Percentiles rank a stretch among this genome's conserved stretches.
Conservation (phyloP, 1,139 yeast genomes). For the Maudiozyma humilis region DNA sequence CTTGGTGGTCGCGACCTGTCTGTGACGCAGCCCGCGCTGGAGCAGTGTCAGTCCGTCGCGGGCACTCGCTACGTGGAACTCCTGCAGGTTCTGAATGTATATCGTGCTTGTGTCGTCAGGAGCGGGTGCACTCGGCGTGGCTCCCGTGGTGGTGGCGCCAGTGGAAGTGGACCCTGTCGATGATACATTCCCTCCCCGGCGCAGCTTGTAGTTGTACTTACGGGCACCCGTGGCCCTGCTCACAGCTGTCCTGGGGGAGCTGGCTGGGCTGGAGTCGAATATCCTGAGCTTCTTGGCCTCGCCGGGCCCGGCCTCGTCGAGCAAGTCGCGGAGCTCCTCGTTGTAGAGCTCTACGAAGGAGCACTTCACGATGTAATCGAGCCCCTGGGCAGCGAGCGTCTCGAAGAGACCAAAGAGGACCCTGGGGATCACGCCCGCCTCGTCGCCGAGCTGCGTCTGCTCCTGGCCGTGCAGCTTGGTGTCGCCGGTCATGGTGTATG, state of each 20-base stretch:
- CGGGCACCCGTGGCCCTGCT: background rate
- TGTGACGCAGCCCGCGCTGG: conserved; percentile 45
- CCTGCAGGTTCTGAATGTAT: conserved; percentile 48
- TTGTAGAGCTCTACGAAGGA: conserved; percentile 69
- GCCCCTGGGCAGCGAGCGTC: conserved; percentile 31
- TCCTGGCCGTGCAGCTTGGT: conserved; percentile 15
- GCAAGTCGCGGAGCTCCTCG: conserved; percentile 59
- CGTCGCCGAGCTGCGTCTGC: conserved; percentile 50
- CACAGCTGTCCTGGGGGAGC: conserved; percentile 10
- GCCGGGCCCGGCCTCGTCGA: conserved; percentile 34
- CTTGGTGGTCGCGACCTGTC: conserved; percentile 63
- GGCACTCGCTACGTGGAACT: conserved; percentile 45
- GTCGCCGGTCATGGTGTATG: conserved; percentile 73
- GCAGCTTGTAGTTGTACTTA: conserved; percentile 2
- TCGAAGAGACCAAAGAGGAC: conserved; percentile 49
- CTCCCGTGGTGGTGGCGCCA: background rate
- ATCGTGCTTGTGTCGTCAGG: conserved; percentile 23
- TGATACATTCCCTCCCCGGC: background rate
- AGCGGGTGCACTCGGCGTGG: background rate
- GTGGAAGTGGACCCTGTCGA: background rate
- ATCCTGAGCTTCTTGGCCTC: conserved; percentile 39
- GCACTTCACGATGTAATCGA: conserved; percentile 53
- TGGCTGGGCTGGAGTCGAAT: conserved; percentile 38
- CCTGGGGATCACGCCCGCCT: conserved; percentile 65
- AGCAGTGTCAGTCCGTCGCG: conserved; percentile 47